Percentiles rank a stretch among this genome's conserved stretches.
Evolutionary conservation across 2,329 filamentous ascomycete genomes (phyloP).

Genomic region (Juglanconis oblonga): DNA sequence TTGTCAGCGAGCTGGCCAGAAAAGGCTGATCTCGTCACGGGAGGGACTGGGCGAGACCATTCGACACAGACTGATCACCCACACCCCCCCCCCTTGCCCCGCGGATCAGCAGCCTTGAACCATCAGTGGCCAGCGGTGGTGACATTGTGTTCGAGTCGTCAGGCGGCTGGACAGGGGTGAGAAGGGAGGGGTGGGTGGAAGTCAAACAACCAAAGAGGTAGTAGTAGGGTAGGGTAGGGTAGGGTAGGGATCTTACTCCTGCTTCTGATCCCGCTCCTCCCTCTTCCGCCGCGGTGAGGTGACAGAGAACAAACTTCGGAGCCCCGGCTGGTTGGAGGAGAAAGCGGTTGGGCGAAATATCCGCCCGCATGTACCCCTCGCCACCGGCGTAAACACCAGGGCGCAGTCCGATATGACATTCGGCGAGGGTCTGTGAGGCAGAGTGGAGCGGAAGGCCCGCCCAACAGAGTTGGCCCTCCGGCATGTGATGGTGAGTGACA

Average conservation of each 20-base stretch:
- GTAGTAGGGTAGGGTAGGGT: not conserved
- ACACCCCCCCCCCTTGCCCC: too few relatives aligned
- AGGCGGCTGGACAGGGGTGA: not conserved
- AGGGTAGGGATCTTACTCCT: conserved; percentile 8
- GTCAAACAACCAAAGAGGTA: not conserved
- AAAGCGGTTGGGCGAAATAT: not conserved
- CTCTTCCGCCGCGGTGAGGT: conserved; percentile 7
- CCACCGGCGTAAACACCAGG: not conserved
- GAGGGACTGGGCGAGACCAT: not conserved
- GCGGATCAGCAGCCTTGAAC: not conserved
- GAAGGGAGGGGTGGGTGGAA: not conserved
- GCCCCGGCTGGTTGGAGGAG: not conserved
- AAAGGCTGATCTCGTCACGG: not conserved
- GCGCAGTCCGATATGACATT: not conserved
- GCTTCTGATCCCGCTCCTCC: conserved; percentile 10
- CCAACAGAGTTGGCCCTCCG: conserved; percentile 2
- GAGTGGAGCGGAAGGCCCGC: not conserved
- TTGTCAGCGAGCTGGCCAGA: conserved; percentile 1
- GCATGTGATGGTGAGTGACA: conserved; percentile 15
- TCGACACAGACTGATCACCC: not conserved
- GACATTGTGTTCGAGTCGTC: not conserved
- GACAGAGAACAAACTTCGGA: conserved; percentile 11
- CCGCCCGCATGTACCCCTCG: not conserved
- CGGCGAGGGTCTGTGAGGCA: not conserved
- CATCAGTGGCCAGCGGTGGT: not conserved